These are phyloP conservation scores for Fusarium nodosum DNA, from an alignment of 2,329 filamentous ascomycete genomes.

Conservation along the genomic window DNA sequence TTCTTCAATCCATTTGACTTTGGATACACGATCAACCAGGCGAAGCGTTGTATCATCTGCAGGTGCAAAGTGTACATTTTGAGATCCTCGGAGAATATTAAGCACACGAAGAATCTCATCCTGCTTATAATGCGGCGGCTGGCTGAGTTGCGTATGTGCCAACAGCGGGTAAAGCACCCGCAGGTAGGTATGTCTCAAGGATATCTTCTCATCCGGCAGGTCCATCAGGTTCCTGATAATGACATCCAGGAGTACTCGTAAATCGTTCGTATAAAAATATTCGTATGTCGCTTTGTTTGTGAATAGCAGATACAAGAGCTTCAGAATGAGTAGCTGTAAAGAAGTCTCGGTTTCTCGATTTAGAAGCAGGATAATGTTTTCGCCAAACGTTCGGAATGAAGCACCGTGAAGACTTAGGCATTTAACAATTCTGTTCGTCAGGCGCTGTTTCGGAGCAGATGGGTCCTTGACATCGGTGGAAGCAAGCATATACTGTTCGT, in stretches of 20 bases:
- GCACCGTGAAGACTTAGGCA: conserved; percentile 84
- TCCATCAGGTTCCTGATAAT: conserved; percentile 98
- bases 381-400: conserved; percentile 92
- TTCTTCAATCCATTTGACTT: conserved; percentile 75
- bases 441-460: conserved; percentile 59
- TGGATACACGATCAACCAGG: conserved; percentile 80
- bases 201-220: conserved; percentile 83
- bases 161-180: conserved; percentile 92
- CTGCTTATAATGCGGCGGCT: conserved; percentile 91
- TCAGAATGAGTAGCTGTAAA: conserved; percentile 94
- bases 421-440: conserved; percentile 96
- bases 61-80: conserved; percentile 81
- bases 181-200: conserved; percentile 91
- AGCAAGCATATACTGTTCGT: conserved; percentile 97
- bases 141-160: conserved; percentile 88
- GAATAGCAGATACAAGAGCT: conserved; percentile 94
- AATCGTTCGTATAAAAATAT: conserved; percentile 98
- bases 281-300: conserved; percentile 92
- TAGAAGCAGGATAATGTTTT: conserved; percentile 94
- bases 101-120: conserved; percentile 85
- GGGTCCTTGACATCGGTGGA: conserved; percentile 65
- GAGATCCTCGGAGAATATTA: conserved; percentile 73
- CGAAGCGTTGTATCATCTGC: conserved; percentile 84
- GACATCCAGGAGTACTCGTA: conserved; percentile 93
- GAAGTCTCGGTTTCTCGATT: conserved; percentile 97